A percentile compares a stretch with the other conserved stretches of the same genome.
These are phyloP conservation scores for Theobroma cacao DNA, from an alignment of 345 rosid genomes.

Conservation along the genomic window DNA sequence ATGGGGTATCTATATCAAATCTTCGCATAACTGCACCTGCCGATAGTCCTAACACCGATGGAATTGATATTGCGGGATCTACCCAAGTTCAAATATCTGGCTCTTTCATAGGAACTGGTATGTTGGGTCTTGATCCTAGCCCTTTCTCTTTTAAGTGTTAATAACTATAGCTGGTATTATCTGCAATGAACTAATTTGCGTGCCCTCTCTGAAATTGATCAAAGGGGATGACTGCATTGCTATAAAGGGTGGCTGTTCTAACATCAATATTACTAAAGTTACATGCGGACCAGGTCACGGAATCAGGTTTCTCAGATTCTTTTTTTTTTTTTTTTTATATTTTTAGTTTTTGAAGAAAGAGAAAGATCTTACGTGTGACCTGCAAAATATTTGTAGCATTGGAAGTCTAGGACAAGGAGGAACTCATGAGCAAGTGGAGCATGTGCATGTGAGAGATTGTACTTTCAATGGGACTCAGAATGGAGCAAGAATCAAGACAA, in stretches of 20 bases:
- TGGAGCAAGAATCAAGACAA: conserved; percentile 66
- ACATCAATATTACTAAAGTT: conserved; percentile 34
- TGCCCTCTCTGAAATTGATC: background rate
- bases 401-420: conserved; percentile 55
- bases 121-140: background rate
- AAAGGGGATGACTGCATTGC: conserved; percentile 62
- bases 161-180: background rate
- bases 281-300: conserved; percentile 74
- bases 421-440: conserved; percentile 28
- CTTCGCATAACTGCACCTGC: conserved; percentile 34
- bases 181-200: background rate
- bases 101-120: conserved; percentile 40
- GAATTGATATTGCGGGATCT: conserved; percentile 31
- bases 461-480: conserved; percentile 32
- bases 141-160: no score
- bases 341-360: no score
- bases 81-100: conserved; percentile 15
- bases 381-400: conserved; percentile 26
- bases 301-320: no score
- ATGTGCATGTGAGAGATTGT: conserved; percentile 34
- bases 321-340: no score
- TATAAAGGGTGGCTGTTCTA: conserved; percentile 21
- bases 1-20: conserved; percentile 23
- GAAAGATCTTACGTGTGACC: no score
- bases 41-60: conserved; percentile 52